Base-by-base conservation (phyloP, 108 stramenopile genomes). In the Cyclostephanos invisitatus region DNA sequence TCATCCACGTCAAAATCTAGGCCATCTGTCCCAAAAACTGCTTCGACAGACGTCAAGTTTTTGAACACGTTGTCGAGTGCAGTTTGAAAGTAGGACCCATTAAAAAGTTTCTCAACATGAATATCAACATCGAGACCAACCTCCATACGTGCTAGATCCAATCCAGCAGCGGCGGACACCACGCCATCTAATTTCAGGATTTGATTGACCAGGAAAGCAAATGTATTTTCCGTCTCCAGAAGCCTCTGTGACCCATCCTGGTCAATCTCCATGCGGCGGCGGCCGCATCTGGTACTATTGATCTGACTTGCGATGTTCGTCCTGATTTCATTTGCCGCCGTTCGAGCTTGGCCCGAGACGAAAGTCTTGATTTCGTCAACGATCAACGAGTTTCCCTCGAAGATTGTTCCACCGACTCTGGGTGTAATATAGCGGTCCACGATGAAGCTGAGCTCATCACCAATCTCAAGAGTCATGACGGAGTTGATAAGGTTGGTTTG, bases 91-190 rank as follows among this genome's bases (percentile, higher is more conserved):
- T 51, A n/a, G 7, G 46, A 38, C 32, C 38, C 42, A 40, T 74
- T 50, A 48, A 74, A 58, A 2, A 22, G n/a, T 1, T 58, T 47
- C 48, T 67, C 65, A 2, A 74, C 17, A 36, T 20, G 56, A 57
- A 74, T 51, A 9, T 2, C 29, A 55, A 67, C 67, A 47, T 74
- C 73, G 11, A 74, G 3, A 11, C 64, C 66, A 57, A 74, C 49
- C 46, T 74, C 73, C 37, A 20, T 21, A 32, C 73, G 73, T 15
- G 11, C 32, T 44, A 56, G 54, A 25, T 65, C 64, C 5, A 57
- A 36, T 20, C 73, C 73, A 11, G 73, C 73, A 22, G 6, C n/a
- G 42, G 42, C 58, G 50, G 28, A 38, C 57, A 47, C 14, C 12
- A 65, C 35, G 36, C 55, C 11, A 29, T 28, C 22, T 37, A 58